A percentile compares a stretch with the other conserved stretches of the same genome.
Conservation (phyloP, 331 rosid species). For the Pyracantha coccinea region DNA sequence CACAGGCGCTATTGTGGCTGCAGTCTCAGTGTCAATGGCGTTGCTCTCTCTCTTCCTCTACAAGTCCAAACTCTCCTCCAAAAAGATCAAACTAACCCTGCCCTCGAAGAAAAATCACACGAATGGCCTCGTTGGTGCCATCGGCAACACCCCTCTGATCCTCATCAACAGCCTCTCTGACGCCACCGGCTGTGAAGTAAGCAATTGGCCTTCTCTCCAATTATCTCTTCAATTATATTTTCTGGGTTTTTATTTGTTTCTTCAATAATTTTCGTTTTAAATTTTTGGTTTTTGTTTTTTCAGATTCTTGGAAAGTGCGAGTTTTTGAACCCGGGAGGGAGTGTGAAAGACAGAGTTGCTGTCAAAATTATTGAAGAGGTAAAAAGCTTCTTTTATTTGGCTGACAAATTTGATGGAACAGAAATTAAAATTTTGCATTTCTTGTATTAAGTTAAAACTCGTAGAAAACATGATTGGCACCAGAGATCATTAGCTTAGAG, state of each 20-base stretch:
- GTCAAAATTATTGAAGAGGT: slow-evolving; percentile 83
- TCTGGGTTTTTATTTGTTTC: neutral
- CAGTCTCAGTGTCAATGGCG: slow-evolving; percentile 29
- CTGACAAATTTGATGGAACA: neutral
- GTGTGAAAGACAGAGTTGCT: slow-evolving; percentile 96
- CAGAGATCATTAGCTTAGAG: neutral
- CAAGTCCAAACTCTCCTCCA: slow-evolving; percentile 21
- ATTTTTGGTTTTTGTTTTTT: neutral
- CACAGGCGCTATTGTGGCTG: slow-evolving; percentile 47
- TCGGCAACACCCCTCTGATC: slow-evolving; percentile 84
- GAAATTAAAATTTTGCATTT: neutral
- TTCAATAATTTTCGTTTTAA: neutral
- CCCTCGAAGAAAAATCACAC: slow-evolving; percentile 16
- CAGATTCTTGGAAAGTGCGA: slow-evolving; percentile 93
- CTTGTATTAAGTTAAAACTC: neutral
- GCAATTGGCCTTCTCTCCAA: neutral
- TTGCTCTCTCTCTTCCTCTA: slow-evolving; percentile 32
- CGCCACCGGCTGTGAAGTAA: slow-evolving; percentile 85
- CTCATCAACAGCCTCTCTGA: slow-evolving; percentile 83
- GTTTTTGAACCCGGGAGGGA: slow-evolving; percentile 94
- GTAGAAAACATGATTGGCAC: neutral
- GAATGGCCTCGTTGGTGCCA: slow-evolving; percentile 58
- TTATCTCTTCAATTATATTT: neutral
- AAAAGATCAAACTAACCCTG: neutral
- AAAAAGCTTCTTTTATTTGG: neutral